These are phyloP conservation scores for Earliella scabrosa DNA, from an alignment of 1,284 basidiomycete species.

Conservation along the genomic window DNA sequence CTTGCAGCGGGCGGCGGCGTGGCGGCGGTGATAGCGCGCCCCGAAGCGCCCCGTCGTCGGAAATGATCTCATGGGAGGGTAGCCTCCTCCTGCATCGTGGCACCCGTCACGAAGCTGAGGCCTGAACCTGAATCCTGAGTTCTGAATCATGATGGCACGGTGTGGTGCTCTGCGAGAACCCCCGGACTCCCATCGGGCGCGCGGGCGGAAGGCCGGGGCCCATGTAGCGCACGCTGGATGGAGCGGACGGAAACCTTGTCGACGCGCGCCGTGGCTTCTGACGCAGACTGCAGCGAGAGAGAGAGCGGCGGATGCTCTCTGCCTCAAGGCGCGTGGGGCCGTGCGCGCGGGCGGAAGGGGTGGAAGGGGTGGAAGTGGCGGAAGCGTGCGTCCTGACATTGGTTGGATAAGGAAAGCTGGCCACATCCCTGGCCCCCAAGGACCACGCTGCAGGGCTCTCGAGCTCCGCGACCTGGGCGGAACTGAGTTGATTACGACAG, in stretches of 20 bases:
- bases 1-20: slow-evolving; percentile 14
- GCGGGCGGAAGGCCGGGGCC: no score
- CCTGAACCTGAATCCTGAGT: no score
- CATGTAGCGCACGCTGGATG: no score
- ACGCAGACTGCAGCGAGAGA: slow-evolving; percentile 4
- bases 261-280: slow-evolving; percentile 13
- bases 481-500: slow-evolving; percentile 23
- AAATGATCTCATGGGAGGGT: slow-evolving; percentile 20
- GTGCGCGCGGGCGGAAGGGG: slow-evolving; percentile 4
- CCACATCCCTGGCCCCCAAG: slow-evolving; percentile 2
- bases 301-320: slow-evolving; percentile 3
- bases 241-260: no score
- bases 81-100: neutral
- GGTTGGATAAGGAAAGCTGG: slow-evolving; percentile 5
- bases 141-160: no score
- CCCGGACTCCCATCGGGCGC: no score
- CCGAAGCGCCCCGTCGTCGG: slow-evolving; percentile 14
- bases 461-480: slow-evolving; percentile 14
- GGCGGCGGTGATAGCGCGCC: slow-evolving; percentile 13
- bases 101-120: no score
- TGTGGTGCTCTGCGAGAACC: slow-evolving; percentile 4
- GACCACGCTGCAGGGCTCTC: slow-evolving; percentile 15
- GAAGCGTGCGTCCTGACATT: slow-evolving; percentile 14
- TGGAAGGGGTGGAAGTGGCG: no score
- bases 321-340: slow-evolving; percentile 10